Evolutionary conservation across 2,329 filamentous ascomycete genomes (phyloP).

Genomic region (Aspergillus sergii): DNA sequence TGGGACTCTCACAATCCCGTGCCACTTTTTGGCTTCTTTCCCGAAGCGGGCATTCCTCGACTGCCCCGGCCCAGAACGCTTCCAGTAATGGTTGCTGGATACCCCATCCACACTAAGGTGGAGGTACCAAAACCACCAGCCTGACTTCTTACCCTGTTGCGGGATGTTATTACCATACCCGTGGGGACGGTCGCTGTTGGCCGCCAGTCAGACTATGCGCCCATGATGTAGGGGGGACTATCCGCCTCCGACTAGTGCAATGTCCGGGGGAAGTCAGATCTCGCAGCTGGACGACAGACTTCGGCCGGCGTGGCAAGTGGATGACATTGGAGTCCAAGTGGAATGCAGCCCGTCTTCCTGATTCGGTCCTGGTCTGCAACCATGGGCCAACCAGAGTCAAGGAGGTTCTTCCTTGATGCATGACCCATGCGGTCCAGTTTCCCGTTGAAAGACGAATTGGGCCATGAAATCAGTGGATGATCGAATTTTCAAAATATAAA

Average conservation of each 20-base stretch:
- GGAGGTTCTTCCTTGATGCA: conserved; percentile 1
- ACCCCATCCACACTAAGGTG: conserved; percentile 8
- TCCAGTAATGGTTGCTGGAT: conserved; percentile 14
- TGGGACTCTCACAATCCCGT: conserved; percentile 5
- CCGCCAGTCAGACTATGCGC: conserved; percentile 6
- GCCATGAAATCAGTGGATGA: neutral
- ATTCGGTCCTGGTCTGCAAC: conserved; percentile 17
- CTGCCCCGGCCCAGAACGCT: conserved; percentile 24
- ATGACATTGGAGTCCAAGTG: neutral
- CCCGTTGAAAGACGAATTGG: neutral
- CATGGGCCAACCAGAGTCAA: conserved; percentile 7
- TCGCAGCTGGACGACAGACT: conserved; percentile 4
- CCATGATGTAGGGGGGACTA: conserved; percentile 8
- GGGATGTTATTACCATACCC: conserved; percentile 7
- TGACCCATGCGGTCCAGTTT: neutral
- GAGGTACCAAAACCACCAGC: conserved; percentile 11
- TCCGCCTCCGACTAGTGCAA: neutral
- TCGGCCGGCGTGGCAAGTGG: conserved; percentile 16
- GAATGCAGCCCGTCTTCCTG: conserved; percentile 5
- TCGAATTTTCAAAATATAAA: neutral
- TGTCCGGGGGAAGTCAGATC: conserved; percentile 1
- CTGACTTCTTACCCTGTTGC: conserved; percentile 23
- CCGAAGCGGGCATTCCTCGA: conserved; percentile 31
- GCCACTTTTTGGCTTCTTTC: conserved; percentile 17
- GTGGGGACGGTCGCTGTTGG: conserved; percentile 14